These are phyloP conservation scores for Fremontodendron californicum DNA, from an alignment of 345 rosid genomes.

Conservation along the genomic window DNA sequence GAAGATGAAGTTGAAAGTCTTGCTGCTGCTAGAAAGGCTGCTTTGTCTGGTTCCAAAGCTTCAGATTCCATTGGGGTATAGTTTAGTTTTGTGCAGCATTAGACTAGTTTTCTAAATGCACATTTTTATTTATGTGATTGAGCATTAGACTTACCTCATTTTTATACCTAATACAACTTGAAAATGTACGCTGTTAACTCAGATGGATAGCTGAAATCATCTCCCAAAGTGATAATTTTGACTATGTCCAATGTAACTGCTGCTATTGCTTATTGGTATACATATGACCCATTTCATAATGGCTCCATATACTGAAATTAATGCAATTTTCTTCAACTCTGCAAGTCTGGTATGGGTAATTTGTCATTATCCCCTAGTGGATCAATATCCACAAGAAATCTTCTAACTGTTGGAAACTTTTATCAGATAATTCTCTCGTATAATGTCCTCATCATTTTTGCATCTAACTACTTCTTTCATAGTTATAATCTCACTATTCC, in stretches of 20 bases:
- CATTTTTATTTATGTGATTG: background rate
- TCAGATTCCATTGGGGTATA: constrained; percentile 94
- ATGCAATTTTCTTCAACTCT: background rate
- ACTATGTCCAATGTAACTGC: constrained; percentile 97
- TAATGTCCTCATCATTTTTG: background rate
- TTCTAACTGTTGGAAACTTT: background rate
- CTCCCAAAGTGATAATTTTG: constrained; percentile 82
- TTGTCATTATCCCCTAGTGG: background rate
- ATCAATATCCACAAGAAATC: background rate
- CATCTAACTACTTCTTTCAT: background rate
- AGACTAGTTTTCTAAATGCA: constrained; percentile 9
- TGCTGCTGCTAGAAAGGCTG: constrained; percentile 96
- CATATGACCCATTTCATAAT: constrained; percentile 4
- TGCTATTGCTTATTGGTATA: constrained; percentile 98
- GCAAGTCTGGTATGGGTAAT: background rate
- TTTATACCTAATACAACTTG: constrained; percentile 8
- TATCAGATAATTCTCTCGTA: background rate
- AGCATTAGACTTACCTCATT: background rate
- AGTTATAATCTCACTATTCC: background rate
- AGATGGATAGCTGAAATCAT: constrained; percentile 93
- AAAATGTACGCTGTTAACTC: constrained; percentile 57
- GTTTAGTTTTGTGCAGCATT: constrained; percentile 6
- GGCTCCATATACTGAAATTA: background rate
- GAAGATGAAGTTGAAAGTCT: constrained; percentile 99
- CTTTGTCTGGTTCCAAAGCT: constrained; percentile 96